Percentiles rank a stretch among this genome's conserved stretches.
Evolutionary conservation across 1,139 yeast species (phyloP).

Genomic region (Debaryomyces singareniensis): DNA sequence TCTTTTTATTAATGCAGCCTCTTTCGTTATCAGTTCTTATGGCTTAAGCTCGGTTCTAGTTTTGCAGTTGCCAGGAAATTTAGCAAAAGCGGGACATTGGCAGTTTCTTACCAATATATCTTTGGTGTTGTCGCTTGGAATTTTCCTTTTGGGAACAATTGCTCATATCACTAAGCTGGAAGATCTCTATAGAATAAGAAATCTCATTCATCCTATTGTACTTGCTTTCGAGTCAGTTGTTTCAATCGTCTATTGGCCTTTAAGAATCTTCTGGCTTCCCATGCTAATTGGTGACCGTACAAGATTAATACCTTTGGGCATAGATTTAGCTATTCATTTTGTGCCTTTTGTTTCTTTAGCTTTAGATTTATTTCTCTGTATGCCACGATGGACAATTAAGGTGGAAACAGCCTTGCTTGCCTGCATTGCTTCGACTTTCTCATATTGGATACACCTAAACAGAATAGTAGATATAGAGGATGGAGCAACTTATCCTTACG

Average conservation of each 20-base stretch:
- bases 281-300: conserved; percentile 15
- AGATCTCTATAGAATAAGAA: conserved; percentile 10
- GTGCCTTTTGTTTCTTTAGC: conserved; percentile 20
- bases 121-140: conserved; percentile 29
- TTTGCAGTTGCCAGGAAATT: conserved; percentile 41
- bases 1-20: conserved; percentile 17
- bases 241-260: conserved; percentile 17
- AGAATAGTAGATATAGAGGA: conserved; percentile 37
- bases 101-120: conserved; percentile 66
- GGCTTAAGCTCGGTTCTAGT: conserved; percentile 19
- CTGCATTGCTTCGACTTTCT: conserved; percentile 31
- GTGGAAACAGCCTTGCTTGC: conserved; percentile 33
- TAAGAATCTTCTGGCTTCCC: conserved; percentile 12
- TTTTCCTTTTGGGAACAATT: conserved; percentile 33
- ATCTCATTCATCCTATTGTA: conserved; percentile 8
- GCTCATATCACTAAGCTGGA: conserved; percentile 28
- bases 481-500: conserved; percentile 59
- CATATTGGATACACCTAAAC: conserved; percentile 51
- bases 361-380: conserved; percentile 34
- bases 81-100: conserved; percentile 53
- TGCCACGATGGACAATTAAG: conserved; percentile 41
- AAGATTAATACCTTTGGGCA: conserved; percentile 15
- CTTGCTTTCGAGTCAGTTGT: conserved; percentile 17
- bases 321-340: conserved; percentile 19
- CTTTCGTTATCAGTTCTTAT: conserved; percentile 24